Base-by-base conservation (phyloP, 108 stramenopile genomes). In the Skeletonema tropicum region DNA sequence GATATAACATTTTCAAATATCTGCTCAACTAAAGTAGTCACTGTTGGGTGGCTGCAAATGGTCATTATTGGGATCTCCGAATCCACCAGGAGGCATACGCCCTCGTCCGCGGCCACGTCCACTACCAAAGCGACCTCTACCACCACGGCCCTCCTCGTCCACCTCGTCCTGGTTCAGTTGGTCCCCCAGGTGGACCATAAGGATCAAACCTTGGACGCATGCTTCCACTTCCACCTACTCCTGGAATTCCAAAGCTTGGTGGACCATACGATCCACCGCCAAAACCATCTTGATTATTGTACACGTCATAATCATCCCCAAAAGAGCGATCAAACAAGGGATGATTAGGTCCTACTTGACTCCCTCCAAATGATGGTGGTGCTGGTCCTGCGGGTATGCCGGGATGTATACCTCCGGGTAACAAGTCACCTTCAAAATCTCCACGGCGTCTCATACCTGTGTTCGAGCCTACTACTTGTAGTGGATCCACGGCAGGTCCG, bases 121-220 rank as follows among this genome's bases (percentile, higher is more conserved):
- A 57, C 86, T 46, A 31, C 61, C 41, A 49, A 31, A 72, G 25
- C 79, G 70, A 45, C 80, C 75, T 9, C 76, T 59, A 21, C 80
- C 83, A 29, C 62, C 60, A 60, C 41, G 57, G 57, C 12, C 68
- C 66, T 42, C 72, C 60, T 32, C 60, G 32, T 48, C 62, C 62
- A 14, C 26, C 61, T 36, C 77, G 19, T 61, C 82, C 67, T n/a
- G 75, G 74, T 66, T 88, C 86, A 1, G 79, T 76, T 1, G 76
- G 86, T 46, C 88, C 81, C 2, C 88, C 90, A 6, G 90, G 89
- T 35, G 94, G 94, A 45, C 83, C 79, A 69, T 79, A 85, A 0
- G 91, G 91, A 73, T 94, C 94, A 69, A 87, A 94, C 59, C 94
- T 70, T 13, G 94, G 90, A 55, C 80, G 88, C 94, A 94, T 92